Percentiles rank a stretch among this genome's conserved stretches.
phyloP scores from a whole-genome alignment of 1,284 basidiomycete species.

The Megacollybia platyphylla region DNA sequence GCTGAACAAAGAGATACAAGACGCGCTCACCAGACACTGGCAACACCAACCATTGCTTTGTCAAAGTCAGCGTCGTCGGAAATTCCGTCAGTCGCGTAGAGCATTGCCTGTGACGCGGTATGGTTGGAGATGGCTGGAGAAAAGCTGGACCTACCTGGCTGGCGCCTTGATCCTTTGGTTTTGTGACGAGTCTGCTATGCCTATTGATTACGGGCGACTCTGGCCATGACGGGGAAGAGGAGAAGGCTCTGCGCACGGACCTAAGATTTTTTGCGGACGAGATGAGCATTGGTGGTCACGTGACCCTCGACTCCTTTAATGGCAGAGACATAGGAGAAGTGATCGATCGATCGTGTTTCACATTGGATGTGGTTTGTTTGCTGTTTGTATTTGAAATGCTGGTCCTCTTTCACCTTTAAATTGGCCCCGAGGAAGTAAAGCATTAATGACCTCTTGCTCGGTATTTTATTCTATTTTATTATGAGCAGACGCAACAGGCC shows the following conservation, averaged over 20 bases:
- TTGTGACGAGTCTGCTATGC: conserved; percentile 74
- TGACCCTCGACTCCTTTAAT: background rate
- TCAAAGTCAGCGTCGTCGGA: conserved; percentile 68
- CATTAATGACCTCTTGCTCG: too few species aligned
- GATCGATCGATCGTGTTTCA: too few species aligned
- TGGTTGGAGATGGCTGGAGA: background rate
- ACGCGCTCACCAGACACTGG: conserved; percentile 75
- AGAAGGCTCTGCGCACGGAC: conserved; percentile 24
- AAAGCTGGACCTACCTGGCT: conserved; percentile 54
- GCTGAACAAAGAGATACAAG: conserved; percentile 1
- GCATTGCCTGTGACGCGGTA: conserved; percentile 57
- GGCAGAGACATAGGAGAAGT: too few species aligned
- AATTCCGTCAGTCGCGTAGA: conserved; percentile 91
- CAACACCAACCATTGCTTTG: conserved; percentile 94
- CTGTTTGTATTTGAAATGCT: too few species aligned
- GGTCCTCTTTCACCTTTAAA: too few species aligned
- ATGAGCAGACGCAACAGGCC: conserved; percentile 11
- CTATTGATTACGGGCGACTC: conserved; percentile 64
- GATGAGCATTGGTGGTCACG: conserved; percentile 3
- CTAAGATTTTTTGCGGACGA: background rate
- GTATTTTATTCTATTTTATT: background rate
- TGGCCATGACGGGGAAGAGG: conserved; percentile 23
- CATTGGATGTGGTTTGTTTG: too few species aligned
- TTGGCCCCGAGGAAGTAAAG: too few species aligned
- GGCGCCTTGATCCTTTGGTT: conserved; percentile 87